Conservation (phyloP, 805 yeast species). For the Metschnikowia drakensbergensis region DNA sequence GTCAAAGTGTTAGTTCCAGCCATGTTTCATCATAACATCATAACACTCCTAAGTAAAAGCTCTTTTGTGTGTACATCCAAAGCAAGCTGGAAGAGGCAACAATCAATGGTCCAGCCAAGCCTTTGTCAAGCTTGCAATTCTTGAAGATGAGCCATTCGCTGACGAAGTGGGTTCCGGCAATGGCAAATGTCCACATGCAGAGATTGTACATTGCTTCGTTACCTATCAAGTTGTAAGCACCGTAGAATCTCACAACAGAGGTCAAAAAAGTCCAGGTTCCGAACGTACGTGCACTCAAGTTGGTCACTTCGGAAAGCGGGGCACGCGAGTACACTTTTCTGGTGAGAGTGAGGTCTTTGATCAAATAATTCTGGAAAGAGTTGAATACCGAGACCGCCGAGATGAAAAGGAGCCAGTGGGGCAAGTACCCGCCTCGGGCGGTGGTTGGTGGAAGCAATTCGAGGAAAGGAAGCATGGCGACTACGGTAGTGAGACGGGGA, state of each 20-base stretch:
- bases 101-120: slow-evolving; percentile 83
- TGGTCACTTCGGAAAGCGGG: slow-evolving; percentile 32
- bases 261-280: slow-evolving; percentile 97
- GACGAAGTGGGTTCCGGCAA: slow-evolving; percentile 82
- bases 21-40: background rate
- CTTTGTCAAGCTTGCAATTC: slow-evolving; percentile 82
- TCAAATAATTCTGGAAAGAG: slow-evolving; percentile 77
- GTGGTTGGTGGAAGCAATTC: slow-evolving; percentile 19
- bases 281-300: slow-evolving; percentile 88
- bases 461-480: slow-evolving; percentile 17
- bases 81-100: slow-evolving; percentile 63
- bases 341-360: slow-evolving; percentile 65
- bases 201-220: slow-evolving; percentile 72
- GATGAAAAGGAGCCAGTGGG: slow-evolving; percentile 47
- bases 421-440: slow-evolving; percentile 49
- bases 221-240: slow-evolving; percentile 66
- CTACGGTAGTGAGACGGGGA: background rate
- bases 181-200: slow-evolving; percentile 71
- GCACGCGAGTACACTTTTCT: slow-evolving; percentile 66
- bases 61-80: slow-evolving; percentile 79
- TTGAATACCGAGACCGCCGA: slow-evolving; percentile 91
- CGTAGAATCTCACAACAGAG: slow-evolving; percentile 78
- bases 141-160: slow-evolving; percentile 76
- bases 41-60: slow-evolving; percentile 44
- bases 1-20: no score